Percentiles rank a stretch among this genome's conserved stretches.
Evolutionary conservation across 1,284 basidiomycete genomes (phyloP).

Genomic region (Leccinum pachyderme): DNA sequence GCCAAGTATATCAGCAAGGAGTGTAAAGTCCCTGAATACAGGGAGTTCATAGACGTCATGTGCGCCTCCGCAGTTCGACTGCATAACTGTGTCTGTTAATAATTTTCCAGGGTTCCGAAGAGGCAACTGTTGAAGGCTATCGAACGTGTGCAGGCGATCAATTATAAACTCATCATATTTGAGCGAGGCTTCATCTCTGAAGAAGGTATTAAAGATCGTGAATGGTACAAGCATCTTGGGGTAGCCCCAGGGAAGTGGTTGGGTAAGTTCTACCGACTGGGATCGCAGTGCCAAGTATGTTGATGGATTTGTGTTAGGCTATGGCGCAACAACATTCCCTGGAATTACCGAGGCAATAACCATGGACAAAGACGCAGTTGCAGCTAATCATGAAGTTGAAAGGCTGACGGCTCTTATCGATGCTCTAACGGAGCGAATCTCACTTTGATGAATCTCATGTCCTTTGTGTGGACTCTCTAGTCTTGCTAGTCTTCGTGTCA

Average conservation of each 20-base stretch:
- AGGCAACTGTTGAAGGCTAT: constrained; percentile 45
- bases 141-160: constrained; percentile 50
- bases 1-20: constrained; percentile 24
- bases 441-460: constrained; percentile 13
- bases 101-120: constrained; percentile 17
- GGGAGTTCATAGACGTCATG: constrained; percentile 7
- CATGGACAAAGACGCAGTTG: constrained; percentile 44
- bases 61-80: constrained; percentile 11
- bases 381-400: constrained; percentile 48
- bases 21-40: constrained; percentile 14
- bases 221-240: constrained; percentile 73
- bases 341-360: constrained; percentile 60
- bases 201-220: constrained; percentile 62
- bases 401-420: constrained; percentile 44
- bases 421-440: constrained; percentile 36
- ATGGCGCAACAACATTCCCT: constrained; percentile 65
- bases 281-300: constrained; percentile 3
- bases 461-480: neutral
- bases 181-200: constrained; percentile 70
- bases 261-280: constrained; percentile 36
- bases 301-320: constrained; percentile 36
- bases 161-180: constrained; percentile 59
- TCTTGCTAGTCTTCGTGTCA: no score
- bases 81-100: constrained; percentile 4
- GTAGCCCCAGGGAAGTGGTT: constrained; percentile 77